Evolutionary conservation across 208 protist species (phyloP), one percentile per base, ranked within the genome.

Genomic region (Wallacemonas rigidus): DNA sequence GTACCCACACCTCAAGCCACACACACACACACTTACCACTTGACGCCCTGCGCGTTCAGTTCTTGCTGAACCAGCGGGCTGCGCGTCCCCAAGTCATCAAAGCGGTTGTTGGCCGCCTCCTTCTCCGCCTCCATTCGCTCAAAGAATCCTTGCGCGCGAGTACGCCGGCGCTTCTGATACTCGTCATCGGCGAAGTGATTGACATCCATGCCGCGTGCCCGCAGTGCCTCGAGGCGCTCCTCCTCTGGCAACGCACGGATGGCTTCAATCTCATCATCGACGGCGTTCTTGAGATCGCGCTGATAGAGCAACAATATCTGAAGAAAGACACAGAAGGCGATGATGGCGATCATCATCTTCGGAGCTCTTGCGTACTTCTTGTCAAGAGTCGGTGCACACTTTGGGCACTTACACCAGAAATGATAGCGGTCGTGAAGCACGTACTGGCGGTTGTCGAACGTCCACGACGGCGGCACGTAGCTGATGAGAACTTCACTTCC

Each of bases 401-500:
- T 89, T 44, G 89, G 86, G 76, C 92, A 96, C 67, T 93, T 93
- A 77, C 92, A 96, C 86, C 89, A 92, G 57, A 96, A 96, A 26
- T 79, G 80, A 75, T 96, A 96, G 63, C 89, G 92, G 63, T 96
- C 92, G 80, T 94, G 89, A 45, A 96, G 75, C n/a, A 96, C 92
- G 73, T 96, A 91, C 78, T 96, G 92, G 35, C 92, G 87, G 71
- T 93, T 91, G 74, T 96, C 89, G 69, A 93, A 96, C 56, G 78
- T 81, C 89, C 92, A 96, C 15, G 78, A 71, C 43, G 87, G 76
- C 7, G 92, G 92, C 15, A 96, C 81, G 71, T 96, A 96, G 79
- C 83, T 90, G 71, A 96, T 94, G 36, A 93, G 68, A 12, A 96
- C 81, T 68, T 96, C 87, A 36, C 91, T 80, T 2, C 89, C 89